Base-by-base conservation (phyloP, 306 rosid species). In the Trichosanthes truncata region DNA sequence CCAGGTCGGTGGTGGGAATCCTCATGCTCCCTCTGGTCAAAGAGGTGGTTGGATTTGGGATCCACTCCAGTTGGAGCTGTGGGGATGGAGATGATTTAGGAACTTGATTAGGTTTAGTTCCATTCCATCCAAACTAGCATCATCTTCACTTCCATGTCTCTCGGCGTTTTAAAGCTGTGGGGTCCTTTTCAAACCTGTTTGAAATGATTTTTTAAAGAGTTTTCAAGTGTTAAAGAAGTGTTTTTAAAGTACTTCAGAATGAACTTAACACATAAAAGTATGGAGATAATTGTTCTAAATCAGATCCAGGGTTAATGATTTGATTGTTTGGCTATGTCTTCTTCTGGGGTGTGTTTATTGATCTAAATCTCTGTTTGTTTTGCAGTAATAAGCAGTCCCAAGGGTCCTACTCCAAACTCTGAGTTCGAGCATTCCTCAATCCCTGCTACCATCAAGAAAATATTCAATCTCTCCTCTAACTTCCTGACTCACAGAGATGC, bases 381-480 rank as follows among this genome's bases (percentile, higher is more conserved):
- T 45, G 83, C 85, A 96, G 99, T 96, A 76, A 83, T 91, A 62
- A 89, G 85, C 78, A 85, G 87, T 20, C 89, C 98, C 66, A 82
- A 88, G 33, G 97, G 99, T 79, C 99, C 99, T 14, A 79, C 96
- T 20, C 88, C 87, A 35, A 90, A 86, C 87, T 96, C 99, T 0
- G 97, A 96, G 85, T 96, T 89, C 77, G 99, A 96, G 91, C 99
- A 96, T 83, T 96, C 99, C 57, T 96, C 99, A 23, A 87, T 96
- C 81, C 99, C 99, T 45, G 98, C 99, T 82, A 93, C 99, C 84
- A 88, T 96, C 85, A 96, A 90, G 93, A 96, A 96, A 88, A 85
- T 96, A 78, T 91, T 96, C 94, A 93, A 93, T 80, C 96, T 96
- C 69, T 68, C 90, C 79, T 93, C 98, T 0, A 93, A 93, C 86